phyloP scores from a whole-genome alignment of 257 asterid genomes.

The Agastache rugosa region DNA sequence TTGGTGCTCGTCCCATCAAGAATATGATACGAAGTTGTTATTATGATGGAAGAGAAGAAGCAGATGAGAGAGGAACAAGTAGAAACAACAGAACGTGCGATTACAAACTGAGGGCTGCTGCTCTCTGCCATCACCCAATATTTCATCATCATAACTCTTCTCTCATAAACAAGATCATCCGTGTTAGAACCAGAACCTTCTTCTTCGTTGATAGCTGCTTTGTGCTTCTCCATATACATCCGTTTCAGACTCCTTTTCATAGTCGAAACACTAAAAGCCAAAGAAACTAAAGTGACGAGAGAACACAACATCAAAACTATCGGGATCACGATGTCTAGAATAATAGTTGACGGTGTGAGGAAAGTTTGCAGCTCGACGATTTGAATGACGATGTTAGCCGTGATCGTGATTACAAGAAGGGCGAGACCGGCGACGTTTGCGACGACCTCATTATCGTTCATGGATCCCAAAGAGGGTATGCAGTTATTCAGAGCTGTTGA shows the following conservation, averaged over 20 bases:
- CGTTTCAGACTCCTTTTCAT: no score
- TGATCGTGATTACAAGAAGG: conserved; percentile 28
- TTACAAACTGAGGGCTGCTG: conserved; percentile 43
- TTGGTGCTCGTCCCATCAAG: background rate
- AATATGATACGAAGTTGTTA: background rate
- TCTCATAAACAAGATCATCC: no score
- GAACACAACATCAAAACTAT: no score
- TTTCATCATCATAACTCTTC: conserved; percentile 16
- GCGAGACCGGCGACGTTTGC: conserved; percentile 19
- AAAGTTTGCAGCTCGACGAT: background rate
- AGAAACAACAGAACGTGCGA: conserved; percentile 36
- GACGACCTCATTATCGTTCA: conserved; percentile 27
- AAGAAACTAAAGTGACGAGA: no score
- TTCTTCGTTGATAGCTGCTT: no score
- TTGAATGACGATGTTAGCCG: conserved; percentile 31
- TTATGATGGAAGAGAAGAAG: background rate
- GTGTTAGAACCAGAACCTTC: no score
- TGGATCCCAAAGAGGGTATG: conserved; percentile 36
- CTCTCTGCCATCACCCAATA: conserved; percentile 34
- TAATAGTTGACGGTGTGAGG: no score
- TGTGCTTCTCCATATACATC: no score
- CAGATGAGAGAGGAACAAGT: conserved; percentile 22
- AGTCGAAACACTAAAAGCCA: no score
- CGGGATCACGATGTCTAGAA: no score
- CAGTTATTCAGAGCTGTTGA: conserved; percentile 23